Evolutionary conservation across 768 basidiomycete species (phyloP), one percentile per base, ranked within the genome.

Genomic region (Pleurotus djamor): DNA sequence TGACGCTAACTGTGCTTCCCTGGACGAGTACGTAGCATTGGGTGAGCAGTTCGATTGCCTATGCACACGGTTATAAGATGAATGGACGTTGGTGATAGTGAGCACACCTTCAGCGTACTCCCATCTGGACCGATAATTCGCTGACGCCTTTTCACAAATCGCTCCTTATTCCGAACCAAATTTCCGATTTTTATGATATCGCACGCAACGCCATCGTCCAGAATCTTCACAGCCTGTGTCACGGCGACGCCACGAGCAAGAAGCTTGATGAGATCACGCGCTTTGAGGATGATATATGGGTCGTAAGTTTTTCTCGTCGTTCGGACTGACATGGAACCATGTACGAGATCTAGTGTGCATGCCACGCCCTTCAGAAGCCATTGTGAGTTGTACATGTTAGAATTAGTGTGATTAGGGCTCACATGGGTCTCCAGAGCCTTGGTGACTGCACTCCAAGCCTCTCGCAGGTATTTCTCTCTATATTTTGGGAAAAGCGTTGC

Each of bases 121-220:
- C 97, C 97, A 67, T 96, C 93, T 0, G 97, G 97, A 0, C 97
- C 97, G 65, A 99, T 94, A 57, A 99, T 96, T 60, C 97, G 83
- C 74, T 98, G 96, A 63, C 97, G 78, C 63, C 97, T 77, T 75
- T 98, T 98, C 62, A 97, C 96, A 67, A 96, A 98, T 35, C 96
- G 79, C 62, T 98, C 97, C 71, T 96, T 98, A 73, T 98, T 98
- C 65, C 94, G 79, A 14, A 98, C 92, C 55, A 96, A 71, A 66
- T 83, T 96, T 13, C 97, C 96, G 61, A 98, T 98, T 75, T 98
- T 98, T 71, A 99, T 98, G 63, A 99, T 96, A 72, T 99, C 97
- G 71, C 94, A 97, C 2, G 94, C 92, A 17, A 91, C 80, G 49
- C 82, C 82, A 70, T 99, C 97, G 60, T 97, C 89, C 57, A 99